Evolutionary conservation across 2,329 filamentous ascomycete species (phyloP), one percentile per base, ranked within the genome.

Genomic region (Rhynchosporium graminicola): DNA sequence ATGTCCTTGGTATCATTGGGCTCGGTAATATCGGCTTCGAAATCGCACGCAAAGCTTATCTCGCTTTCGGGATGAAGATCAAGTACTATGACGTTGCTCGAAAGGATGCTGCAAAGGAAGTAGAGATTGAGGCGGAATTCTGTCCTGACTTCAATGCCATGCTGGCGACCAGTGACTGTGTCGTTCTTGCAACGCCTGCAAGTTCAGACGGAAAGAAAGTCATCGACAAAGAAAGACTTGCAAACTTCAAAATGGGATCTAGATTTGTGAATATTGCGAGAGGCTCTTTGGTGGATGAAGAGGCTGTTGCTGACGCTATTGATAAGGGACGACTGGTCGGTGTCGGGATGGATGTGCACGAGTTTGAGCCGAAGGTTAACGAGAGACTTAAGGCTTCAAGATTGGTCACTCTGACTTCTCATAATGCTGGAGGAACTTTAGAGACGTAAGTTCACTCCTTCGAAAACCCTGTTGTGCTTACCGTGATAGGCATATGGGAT

Each of bases 251-350:
- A 67, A 75, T 68, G 0, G 86, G 85, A 0, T 77, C 80, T 2
- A 76, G 86, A 0, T 79, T 90, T 48, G 84, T 90, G 40, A 90
- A 90, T 69, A 81, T 90, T 36, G 86, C 87, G 6, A 77, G 87
- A 9, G 87, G 87, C 0, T 81, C 80, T 36, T 77, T 90, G 3
- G 82, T 90, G 3, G 85, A 90, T 65, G 87, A 89, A 67, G 81
- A 83, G 3, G 87, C 86, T 12, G 75, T 91, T 6, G 81, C 82
- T 0, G 78, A 80, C 28, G 86, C 87, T 3, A 74, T 90, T 13
- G 81, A 86, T 59, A 70, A 73, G 3, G 83, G 82, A 0, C 70
- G 73, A 0, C 64, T 90, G 0, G 74, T 76, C 1, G 76, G 81
- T 0, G 83, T 82, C 0, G 87, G 84, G 0, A 74, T 90, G 46